Base-by-base conservation (phyloP, 2,329 filamentous ascomycete species). In the Zalaria sp. region DNA sequence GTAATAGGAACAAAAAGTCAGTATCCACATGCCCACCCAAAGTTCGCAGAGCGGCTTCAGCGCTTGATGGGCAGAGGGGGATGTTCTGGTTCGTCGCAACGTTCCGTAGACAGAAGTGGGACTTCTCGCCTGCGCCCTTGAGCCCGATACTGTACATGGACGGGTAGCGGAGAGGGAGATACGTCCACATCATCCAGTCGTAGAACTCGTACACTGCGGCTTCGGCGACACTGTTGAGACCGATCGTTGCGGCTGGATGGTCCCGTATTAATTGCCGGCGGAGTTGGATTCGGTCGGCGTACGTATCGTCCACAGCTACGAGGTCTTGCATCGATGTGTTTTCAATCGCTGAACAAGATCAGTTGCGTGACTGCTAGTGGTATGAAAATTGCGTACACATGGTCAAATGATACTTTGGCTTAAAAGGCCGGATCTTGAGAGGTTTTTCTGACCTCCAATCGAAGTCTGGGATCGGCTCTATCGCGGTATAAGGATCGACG, bases 381-480 rank as follows among this genome's bases (percentile, higher is more conserved):
- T 11, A 40, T 6, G 26, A 32, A 29, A 11, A 3, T 6, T 36
- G 48, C 58, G 46, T 57, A 77, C 75, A 71, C 76, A 80, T 80
- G 4, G 75, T 78, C 39, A 80, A 56, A 51, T 79, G 68, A 51
- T 75, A 80, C 49, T 70, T 76, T 4, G 72, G 67, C 54, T 75
- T 77, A 56, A 77, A 77, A 0, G 72, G 70, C 9, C 75, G 63
- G 7, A 75, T 53, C 43, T 72, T 66, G 32, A 75, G 52, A 0
- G 73, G 75, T 43, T 69, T 62, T 28, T 66, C 69, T 0, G 57
- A 62, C 40, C 61, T 52, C 65, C 72, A 71, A 44, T 73, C 57
- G 47, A 79, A 74, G 42, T 65, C 55, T 2, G 53, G 37, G 3
- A 77, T 57, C 3, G 72, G 65, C 25, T 59, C 61, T 39, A 72